These are phyloP conservation scores for Phaffomyces thermotolerans DNA, from an alignment of 805 yeast genomes.

Conservation along the genomic window DNA sequence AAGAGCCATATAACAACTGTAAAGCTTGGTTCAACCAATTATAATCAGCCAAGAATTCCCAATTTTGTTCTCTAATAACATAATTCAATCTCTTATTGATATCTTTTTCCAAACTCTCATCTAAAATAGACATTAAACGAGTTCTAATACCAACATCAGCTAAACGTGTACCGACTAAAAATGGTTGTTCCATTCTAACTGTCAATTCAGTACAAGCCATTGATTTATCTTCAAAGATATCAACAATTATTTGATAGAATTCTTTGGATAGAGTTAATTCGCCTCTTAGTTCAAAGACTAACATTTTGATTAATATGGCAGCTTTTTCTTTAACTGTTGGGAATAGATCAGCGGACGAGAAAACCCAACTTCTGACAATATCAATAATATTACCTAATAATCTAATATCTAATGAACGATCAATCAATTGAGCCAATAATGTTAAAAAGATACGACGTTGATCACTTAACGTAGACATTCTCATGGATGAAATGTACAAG, in stretches of 20 bases:
- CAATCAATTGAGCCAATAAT: slow-evolving; percentile 81
- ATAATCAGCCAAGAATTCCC: slow-evolving; percentile 92
- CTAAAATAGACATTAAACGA: slow-evolving; percentile 71
- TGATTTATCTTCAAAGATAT: slow-evolving; percentile 74
- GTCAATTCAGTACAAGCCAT: slow-evolving; percentile 82
- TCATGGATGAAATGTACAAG: slow-evolving; percentile 65
- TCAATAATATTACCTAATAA: slow-evolving; percentile 67
- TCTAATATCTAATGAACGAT: slow-evolving; percentile 73
- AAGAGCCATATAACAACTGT: slow-evolving; percentile 76
- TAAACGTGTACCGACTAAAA: slow-evolving; percentile 85
- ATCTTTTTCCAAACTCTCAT: slow-evolving; percentile 70
- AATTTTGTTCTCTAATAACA: slow-evolving; percentile 88
- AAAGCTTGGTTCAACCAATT: slow-evolving; percentile 94
- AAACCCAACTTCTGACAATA: slow-evolving; percentile 85
- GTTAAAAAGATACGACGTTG: slow-evolving; percentile 86
- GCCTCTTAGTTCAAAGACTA: slow-evolving; percentile 84
- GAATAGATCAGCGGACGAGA: slow-evolving; percentile 71
- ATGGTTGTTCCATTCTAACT: slow-evolving; percentile 93
- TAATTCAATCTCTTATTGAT: slow-evolving; percentile 75
- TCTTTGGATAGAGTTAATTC: slow-evolving; percentile 70
- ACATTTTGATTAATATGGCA: slow-evolving; percentile 86
- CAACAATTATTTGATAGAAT: slow-evolving; percentile 80
- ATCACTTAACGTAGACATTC: slow-evolving; percentile 86
- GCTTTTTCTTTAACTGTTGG: slow-evolving; percentile 97
- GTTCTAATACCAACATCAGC: slow-evolving; percentile 69